phyloP scores from a whole-genome alignment of 139 green algal genomes.

The Coelastrella sp. region DNA sequence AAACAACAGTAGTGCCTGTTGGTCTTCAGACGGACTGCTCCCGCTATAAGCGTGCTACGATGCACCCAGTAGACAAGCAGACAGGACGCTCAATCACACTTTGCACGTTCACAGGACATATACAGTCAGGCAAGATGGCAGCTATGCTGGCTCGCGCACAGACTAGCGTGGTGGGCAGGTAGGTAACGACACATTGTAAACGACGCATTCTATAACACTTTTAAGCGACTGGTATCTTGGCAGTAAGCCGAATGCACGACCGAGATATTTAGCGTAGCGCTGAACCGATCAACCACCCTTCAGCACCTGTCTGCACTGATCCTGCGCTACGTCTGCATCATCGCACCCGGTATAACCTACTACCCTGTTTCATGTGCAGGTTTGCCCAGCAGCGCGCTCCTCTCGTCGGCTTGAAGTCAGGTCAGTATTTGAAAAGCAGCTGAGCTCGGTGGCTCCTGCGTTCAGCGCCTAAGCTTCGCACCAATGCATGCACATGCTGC shows the following conservation, averaged over 20 bases:
- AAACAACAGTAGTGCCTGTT: not conserved
- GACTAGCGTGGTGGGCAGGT: constrained; percentile 1
- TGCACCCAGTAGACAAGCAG: too few species aligned
- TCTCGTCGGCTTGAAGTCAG: constrained; percentile 22
- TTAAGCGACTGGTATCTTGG: too few species aligned
- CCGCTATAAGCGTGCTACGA: too few species aligned
- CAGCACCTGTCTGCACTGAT: not conserved
- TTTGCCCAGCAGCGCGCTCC: not conserved
- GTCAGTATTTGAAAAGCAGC: not conserved
- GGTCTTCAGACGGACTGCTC: too few species aligned
- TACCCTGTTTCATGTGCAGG: not conserved
- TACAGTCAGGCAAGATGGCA: not conserved
- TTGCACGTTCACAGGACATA: not conserved
- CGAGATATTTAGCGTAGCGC: not conserved
- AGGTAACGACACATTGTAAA: not conserved
- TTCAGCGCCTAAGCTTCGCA: too few species aligned
- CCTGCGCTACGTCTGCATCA: not conserved
- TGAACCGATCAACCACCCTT: not conserved
- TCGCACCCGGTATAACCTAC: not conserved
- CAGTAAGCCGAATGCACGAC: not conserved
- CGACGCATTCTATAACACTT: not conserved
- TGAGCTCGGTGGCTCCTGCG: too few species aligned
- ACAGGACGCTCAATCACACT: too few species aligned
- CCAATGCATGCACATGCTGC: too few species aligned
- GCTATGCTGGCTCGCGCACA: constrained; percentile 3